phyloP scores from a whole-genome alignment of 2,329 filamentous ascomycete species.

The Colletotrichum tropicicola region DNA sequence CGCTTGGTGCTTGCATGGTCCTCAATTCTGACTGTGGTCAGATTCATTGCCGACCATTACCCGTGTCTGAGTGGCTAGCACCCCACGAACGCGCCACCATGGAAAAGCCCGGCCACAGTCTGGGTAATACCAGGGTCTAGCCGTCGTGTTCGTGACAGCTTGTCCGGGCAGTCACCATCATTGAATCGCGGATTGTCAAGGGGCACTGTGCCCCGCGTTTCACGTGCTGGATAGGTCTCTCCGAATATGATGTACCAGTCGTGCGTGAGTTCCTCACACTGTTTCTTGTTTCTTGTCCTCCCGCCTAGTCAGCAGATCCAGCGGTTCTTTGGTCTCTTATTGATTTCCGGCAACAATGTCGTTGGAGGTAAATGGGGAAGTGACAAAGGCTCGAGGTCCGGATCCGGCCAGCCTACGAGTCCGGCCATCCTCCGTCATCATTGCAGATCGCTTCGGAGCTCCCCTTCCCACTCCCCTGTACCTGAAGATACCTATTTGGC shows the following conservation, averaged over 20 bases:
- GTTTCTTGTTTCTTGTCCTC: no score
- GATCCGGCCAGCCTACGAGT: not conserved
- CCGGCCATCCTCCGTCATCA: constrained; percentile 1
- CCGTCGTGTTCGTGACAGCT: not conserved
- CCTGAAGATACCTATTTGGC: not conserved
- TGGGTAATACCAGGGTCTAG: not conserved
- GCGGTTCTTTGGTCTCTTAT: no score
- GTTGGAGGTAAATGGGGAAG: not conserved
- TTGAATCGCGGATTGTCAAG: constrained; percentile 2
- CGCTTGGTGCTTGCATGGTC: no score
- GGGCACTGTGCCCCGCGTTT: constrained; percentile 9
- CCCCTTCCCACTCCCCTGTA: not conserved
- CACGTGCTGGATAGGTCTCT: constrained; percentile 16
- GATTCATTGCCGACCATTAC: no score
- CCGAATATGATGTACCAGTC: no score
- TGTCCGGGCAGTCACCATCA: not conserved
- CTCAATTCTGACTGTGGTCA: no score
- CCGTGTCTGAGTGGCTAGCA: not conserved
- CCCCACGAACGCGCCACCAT: constrained; percentile 1
- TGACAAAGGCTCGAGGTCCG: not conserved
- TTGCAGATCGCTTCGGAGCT: not conserved
- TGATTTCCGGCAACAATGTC: no score
- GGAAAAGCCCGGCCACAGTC: not conserved
- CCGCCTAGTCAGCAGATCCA: no score
- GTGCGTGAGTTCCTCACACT: no score